These are phyloP conservation scores for Cajanus cajan DNA, from an alignment of 306 rosid genomes.

Conservation along the genomic window DNA sequence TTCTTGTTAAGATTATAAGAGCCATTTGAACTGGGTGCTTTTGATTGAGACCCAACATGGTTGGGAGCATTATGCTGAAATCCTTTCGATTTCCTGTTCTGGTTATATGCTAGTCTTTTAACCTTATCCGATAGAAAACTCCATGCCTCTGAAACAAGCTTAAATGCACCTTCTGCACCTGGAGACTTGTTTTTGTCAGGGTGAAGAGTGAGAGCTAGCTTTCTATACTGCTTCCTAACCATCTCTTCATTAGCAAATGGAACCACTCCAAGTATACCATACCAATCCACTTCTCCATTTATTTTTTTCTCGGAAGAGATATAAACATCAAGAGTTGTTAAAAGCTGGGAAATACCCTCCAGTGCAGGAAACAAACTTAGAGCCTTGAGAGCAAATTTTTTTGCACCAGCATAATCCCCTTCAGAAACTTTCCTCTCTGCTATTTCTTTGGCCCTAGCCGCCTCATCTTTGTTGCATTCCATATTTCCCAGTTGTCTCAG, in stretches of 20 bases:
- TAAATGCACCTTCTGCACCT: constrained; percentile 88
- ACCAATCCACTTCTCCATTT: constrained; percentile 78
- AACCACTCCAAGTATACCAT: constrained; percentile 60
- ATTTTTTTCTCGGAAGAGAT: constrained; percentile 61
- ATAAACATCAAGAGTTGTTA: constrained; percentile 62
- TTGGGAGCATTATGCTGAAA: constrained; percentile 43
- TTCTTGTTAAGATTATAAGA: constrained; percentile 41
- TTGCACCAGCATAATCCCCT: constrained; percentile 58
- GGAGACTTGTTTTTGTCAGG: constrained; percentile 80
- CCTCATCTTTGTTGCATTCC: constrained; percentile 87
- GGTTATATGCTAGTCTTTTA: constrained; percentile 54
- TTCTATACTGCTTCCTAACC: constrained; percentile 61
- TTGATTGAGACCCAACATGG: constrained; percentile 40
- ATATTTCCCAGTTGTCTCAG: constrained; percentile 31
- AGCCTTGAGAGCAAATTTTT: constrained; percentile 69
- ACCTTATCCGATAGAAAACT: constrained; percentile 63
- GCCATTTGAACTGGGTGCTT: constrained; percentile 45
- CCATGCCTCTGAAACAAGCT: constrained; percentile 86
- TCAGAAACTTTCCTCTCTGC: constrained; percentile 69
- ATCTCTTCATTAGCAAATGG: constrained; percentile 57
- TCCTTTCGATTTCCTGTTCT: constrained; percentile 42
- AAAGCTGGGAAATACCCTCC: constrained; percentile 67
- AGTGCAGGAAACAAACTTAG: constrained; percentile 61
- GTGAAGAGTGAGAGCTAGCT: constrained; percentile 68
- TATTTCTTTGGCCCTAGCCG: constrained; percentile 68